Percentiles rank a stretch among this genome's conserved stretches.
Conservation (phyloP, 805 yeast genomes). For the Ogataea ganodermae region DNA sequence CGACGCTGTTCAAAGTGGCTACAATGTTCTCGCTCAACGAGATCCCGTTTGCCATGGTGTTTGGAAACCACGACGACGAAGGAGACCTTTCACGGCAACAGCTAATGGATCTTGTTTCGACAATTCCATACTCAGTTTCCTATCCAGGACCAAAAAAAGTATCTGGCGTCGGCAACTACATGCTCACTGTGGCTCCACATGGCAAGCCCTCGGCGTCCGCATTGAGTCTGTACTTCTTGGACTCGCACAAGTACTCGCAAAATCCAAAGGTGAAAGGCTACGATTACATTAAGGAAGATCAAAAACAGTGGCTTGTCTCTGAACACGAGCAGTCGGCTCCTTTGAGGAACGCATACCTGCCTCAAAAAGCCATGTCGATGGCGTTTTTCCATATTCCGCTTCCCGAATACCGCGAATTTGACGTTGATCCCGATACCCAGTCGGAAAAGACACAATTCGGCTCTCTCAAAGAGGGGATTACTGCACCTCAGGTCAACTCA, state of each 20-base stretch:
- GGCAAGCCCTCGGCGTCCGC: constrained; percentile 40
- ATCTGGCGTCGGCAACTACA: constrained; percentile 85
- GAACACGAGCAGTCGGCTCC: constrained; percentile 11
- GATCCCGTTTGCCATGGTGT: constrained; percentile 81
- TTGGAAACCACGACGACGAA: constrained; percentile 96
- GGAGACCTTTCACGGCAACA: constrained; percentile 64
- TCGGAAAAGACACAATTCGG: constrained; percentile 53
- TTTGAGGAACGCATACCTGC: constrained; percentile 5
- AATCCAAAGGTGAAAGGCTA: constrained; percentile 76
- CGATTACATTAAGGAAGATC: constrained; percentile 66
- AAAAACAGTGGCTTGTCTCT: constrained; percentile 20
- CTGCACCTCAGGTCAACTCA: constrained; percentile 74
- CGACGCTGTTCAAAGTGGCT: constrained; percentile 76
- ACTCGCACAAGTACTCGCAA: constrained; percentile 76
- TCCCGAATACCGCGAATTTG: constrained; percentile 69
- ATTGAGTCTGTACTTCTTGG: constrained; percentile 71
- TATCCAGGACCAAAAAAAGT: constrained; percentile 63
- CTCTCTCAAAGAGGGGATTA: constrained; percentile 64
- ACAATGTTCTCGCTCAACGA: constrained; percentile 63
- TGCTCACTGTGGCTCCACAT: constrained; percentile 50
- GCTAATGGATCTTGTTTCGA: constrained; percentile 55
- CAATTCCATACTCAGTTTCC: constrained; percentile 70
- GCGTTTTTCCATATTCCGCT: constrained; percentile 95
- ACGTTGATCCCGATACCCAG: constrained; percentile 27
- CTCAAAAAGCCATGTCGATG: constrained; percentile 62